Base-by-base conservation (phyloP, 768 basidiomycete species). In the Tricholoma sp. region DNA sequence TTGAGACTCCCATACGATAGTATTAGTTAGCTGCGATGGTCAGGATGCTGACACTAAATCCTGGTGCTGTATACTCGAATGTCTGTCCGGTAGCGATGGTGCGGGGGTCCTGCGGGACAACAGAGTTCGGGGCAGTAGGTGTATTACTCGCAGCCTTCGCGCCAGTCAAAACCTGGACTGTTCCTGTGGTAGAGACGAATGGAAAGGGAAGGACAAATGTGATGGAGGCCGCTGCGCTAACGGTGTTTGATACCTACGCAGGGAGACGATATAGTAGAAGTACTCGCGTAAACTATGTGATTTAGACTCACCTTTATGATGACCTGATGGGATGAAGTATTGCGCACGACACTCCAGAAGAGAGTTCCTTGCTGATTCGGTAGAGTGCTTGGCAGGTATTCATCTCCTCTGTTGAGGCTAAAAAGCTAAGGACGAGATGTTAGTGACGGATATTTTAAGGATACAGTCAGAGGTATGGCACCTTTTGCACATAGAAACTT, bases 331-430 rank as follows among this genome's bases (percentile, higher is more conserved):
- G 63, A 56, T 2, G 75, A 63, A 3, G 59, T 75, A 31, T 72
- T 71, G 49, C 76, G 71, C 6, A 75, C 74, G 9, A 87, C 78
- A 58, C 83, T 85, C 86, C 86, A 89, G 67, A 82, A 78, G 1
- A 84, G 64, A 0, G 81, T 80, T 9, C 82, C 83, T 3, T 59
- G 64, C 0, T 60, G 51, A 33, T 55, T 68, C 0, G 85, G 85
- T 0, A 85, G 73, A 0, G 83, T 86, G 64, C 81, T 86, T 2
- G 85, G 82, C 1, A 88, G 64, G 61, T 85, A 87, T 60, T 78
- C 76, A 41, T 84, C 81, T 5, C 86, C 86, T 39, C 79, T 70
- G 65, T 86, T 83, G 15, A 76, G 58, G 54, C 83, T 81, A 72
- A 88, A 88, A 34, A 88, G 73, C 85, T 88, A 58, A 72, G 15